Conservation (phyloP, 2,329 filamentous ascomycete genomes). For the Alternaria triticina region DNA sequence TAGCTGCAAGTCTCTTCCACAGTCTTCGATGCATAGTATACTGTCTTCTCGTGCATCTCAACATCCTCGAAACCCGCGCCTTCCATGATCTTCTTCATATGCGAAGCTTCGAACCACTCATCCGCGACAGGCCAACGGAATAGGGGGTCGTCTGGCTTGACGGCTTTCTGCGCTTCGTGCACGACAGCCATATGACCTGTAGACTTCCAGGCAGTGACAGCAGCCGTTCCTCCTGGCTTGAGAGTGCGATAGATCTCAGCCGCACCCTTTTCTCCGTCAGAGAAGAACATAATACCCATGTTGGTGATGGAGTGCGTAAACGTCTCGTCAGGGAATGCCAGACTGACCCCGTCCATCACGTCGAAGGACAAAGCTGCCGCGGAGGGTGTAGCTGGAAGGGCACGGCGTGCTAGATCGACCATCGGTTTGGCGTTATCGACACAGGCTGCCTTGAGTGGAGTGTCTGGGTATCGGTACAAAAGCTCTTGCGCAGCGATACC, state of each 20-base stretch:
- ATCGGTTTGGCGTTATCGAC: conserved; percentile 14
- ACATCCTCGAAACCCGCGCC: conserved; percentile 14
- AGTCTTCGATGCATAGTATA: conserved; percentile 12
- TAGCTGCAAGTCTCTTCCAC: conserved; percentile 4
- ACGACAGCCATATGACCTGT: conserved; percentile 2
- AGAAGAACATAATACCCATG: conserved; percentile 48
- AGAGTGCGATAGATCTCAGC: conserved; percentile 48
- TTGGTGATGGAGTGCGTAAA: conserved; percentile 51
- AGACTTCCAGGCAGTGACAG: conserved; percentile 33
- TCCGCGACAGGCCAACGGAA: conserved; percentile 19
- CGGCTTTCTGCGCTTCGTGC: conserved; percentile 9
- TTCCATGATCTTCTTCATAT: conserved; percentile 6
- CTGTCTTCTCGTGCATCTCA: conserved; percentile 3
- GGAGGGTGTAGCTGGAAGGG: not conserved
- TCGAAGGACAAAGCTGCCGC: not conserved
- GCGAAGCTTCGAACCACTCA: conserved; percentile 12
- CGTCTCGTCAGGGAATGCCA: conserved; percentile 29
- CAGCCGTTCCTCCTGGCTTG: conserved; percentile 42
- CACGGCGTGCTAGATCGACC: conserved; percentile 12
- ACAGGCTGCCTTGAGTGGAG: conserved; percentile 9
- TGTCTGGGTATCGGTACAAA: conserved; percentile 5
- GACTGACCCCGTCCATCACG: conserved; percentile 10
- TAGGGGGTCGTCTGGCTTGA: conserved; percentile 4
- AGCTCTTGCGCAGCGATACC: conserved; percentile 30
- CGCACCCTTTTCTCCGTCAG: conserved; percentile 27